phyloP scores from a whole-genome alignment of 2,329 filamentous ascomycete species.

The Apiospora malaysiana region DNA sequence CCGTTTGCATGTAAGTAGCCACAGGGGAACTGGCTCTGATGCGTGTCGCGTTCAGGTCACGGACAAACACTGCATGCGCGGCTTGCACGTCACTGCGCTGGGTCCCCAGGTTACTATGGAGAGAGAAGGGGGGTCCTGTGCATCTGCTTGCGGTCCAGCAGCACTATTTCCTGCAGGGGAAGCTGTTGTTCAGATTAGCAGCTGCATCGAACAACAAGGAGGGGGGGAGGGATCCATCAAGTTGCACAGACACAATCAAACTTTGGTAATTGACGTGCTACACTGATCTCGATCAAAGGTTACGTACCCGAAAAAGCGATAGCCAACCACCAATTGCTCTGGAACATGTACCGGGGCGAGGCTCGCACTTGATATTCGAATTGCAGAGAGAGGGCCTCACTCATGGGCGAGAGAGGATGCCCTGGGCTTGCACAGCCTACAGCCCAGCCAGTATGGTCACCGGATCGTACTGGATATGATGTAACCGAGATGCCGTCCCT shows the following conservation, averaged over 20 bases:
- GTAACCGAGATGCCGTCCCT: background rate
- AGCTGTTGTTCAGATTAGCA: conserved; percentile 10
- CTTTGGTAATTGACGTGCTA: conserved; percentile 1
- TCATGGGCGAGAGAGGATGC: background rate
- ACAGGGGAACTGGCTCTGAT: background rate
- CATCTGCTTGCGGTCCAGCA: background rate
- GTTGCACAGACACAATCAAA: conserved; percentile 5
- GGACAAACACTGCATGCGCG: background rate
- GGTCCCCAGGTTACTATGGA: background rate
- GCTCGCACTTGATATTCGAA: background rate
- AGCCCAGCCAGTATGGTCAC: too few relatives aligned
- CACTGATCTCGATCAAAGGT: conserved; percentile 12
- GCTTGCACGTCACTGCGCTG: background rate
- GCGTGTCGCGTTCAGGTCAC: conserved; percentile 11
- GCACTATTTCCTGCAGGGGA: conserved; percentile 2
- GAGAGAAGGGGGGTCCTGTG: background rate
- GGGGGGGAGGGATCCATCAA: background rate
- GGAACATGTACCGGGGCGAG: conserved; percentile 9
- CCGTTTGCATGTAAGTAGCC: conserved; percentile 13
- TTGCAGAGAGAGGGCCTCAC: background rate
- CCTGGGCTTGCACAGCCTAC: background rate
- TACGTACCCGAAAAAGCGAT: background rate
- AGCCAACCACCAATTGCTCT: background rate
- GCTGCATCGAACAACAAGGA: too few relatives aligned
- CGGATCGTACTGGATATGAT: background rate